These are phyloP conservation scores for Paragyromitra xinjiangensis DNA, from an alignment of 495 filamentous ascomycete genomes.

Conservation along the genomic window DNA sequence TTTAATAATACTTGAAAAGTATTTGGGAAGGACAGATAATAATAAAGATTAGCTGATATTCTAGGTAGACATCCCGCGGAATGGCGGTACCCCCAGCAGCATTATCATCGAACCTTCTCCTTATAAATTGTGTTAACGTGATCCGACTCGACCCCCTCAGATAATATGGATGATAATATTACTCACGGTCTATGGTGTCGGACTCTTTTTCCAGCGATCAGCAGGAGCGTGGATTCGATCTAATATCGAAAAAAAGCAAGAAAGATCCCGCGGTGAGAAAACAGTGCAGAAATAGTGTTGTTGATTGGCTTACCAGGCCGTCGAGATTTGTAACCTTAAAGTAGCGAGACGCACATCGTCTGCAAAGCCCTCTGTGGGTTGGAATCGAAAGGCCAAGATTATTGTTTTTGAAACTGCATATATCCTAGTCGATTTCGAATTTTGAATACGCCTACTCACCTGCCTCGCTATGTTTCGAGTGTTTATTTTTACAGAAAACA, in stretches of 20 bases:
- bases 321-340: constrained; percentile 12
- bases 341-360: constrained; percentile 14
- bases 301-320: constrained; percentile 4
- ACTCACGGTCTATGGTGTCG: background rate
- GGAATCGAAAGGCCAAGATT: constrained; percentile 13
- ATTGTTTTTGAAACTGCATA: constrained; percentile 33
- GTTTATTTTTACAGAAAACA: constrained; percentile 9
- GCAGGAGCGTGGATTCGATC: background rate
- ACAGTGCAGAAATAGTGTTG: constrained; percentile 10
- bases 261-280: constrained; percentile 15
- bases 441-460: constrained; percentile 26
- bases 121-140: background rate
- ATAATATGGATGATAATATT: constrained; percentile 9
- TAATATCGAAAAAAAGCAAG: constrained; percentile 9
- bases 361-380: background rate
- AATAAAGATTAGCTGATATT: background rate
- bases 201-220: constrained; percentile 4
- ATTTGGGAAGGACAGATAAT: background rate
- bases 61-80: background rate
- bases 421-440: constrained; percentile 21
- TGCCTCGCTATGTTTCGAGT: constrained; percentile 21
- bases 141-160: background rate
- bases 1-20: background rate
- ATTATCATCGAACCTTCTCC: background rate
- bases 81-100: background rate